phyloP scores from a whole-genome alignment of 805 yeast genomes.

The Pichia sporocuriosa region DNA sequence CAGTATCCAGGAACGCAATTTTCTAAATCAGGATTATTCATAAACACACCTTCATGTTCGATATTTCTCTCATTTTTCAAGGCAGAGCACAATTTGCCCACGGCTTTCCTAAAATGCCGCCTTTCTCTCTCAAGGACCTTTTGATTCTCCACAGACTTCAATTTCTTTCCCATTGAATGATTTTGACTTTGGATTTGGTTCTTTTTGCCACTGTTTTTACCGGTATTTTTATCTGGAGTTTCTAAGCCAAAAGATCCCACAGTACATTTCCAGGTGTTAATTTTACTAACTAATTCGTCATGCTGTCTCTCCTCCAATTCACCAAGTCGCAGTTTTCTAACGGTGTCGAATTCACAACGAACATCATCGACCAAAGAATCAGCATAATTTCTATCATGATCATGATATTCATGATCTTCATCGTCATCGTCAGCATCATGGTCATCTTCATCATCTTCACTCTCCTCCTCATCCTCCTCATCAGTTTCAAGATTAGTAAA shows the following conservation, averaged over 20 bases:
- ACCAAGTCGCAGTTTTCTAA: neutral
- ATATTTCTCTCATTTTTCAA: slow-evolving; percentile 7
- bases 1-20: slow-evolving; percentile 26
- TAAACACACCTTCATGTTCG: slow-evolving; percentile 17
- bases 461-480: neutral
- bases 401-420: slow-evolving; percentile 21
- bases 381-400: slow-evolving; percentile 21
- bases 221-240: neutral
- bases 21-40: slow-evolving; percentile 27
- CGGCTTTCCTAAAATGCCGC: slow-evolving; percentile 1
- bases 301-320: neutral
- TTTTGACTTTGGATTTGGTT: neutral
- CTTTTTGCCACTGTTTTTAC: neutral
- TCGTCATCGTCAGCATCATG: slow-evolving; percentile 28
- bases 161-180: neutral
- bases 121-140: too few relatives aligned
- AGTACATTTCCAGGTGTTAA: slow-evolving; percentile 6
- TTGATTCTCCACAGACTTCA: too few relatives aligned
- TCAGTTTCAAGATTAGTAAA: slow-evolving; percentile 3
- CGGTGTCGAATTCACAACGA: neutral
- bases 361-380: slow-evolving; percentile 4
- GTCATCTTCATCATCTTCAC: slow-evolving; percentile 9
- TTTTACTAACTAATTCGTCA: slow-evolving; percentile 5
- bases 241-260: neutral
- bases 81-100: slow-evolving; percentile 1